Percentiles rank a stretch among this genome's conserved stretches.
phyloP scores from a whole-genome alignment of 768 basidiomycete species.

The Boletus insuetus region DNA sequence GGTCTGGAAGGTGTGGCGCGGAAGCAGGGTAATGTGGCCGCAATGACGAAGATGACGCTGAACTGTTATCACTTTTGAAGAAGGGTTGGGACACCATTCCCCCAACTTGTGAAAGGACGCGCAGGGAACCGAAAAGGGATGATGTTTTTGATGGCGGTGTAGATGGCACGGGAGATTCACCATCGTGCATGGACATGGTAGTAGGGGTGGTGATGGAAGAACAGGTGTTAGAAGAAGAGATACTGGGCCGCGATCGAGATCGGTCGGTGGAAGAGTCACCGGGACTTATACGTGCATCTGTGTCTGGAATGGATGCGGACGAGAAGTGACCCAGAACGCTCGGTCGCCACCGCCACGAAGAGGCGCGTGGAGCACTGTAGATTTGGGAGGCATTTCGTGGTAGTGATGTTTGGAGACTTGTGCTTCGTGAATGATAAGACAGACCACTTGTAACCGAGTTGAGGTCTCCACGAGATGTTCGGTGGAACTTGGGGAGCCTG shows the following conservation, averaged over 20 bases:
- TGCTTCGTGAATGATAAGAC: constrained; percentile 44
- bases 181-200: constrained; percentile 37
- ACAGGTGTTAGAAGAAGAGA: constrained; percentile 59
- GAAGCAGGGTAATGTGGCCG: constrained; percentile 38
- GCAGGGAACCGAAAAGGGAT: constrained; percentile 34
- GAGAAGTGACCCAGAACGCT: constrained; percentile 64
- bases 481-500: constrained; percentile 44
- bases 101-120: constrained; percentile 27
- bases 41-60: constrained; percentile 34
- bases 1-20: constrained; percentile 40
- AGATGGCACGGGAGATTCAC: constrained; percentile 38
- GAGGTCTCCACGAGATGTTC: constrained; percentile 27
- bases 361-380: constrained; percentile 8
- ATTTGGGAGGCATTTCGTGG: constrained; percentile 13
- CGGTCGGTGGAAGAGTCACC: constrained; percentile 41
- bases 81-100: constrained; percentile 32
- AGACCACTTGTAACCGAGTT: constrained; percentile 26
- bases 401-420: constrained; percentile 48
- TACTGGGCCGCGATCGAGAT: constrained; percentile 56
- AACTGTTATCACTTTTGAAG: constrained; percentile 26
- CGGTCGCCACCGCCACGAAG: constrained; percentile 56
- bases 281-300: constrained; percentile 40
- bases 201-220: constrained; percentile 42
- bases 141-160: constrained; percentile 34
- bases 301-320: constrained; percentile 44